phyloP scores from a whole-genome alignment of 2,329 filamentous ascomycete species.

The Coccinonectria pachysandricola region DNA sequence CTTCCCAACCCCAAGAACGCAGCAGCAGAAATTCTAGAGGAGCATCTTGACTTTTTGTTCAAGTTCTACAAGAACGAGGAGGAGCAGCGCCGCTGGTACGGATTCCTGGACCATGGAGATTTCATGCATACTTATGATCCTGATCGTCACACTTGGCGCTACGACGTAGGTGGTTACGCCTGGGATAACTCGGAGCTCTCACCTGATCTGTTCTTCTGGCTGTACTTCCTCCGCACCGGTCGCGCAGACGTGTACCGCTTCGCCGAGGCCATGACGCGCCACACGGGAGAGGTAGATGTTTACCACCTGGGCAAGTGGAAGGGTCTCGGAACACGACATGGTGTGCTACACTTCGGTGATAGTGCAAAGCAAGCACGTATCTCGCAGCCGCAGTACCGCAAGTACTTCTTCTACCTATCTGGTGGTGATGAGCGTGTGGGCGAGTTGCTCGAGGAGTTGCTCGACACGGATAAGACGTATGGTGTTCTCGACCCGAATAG shows the following conservation, averaged over 20 bases:
- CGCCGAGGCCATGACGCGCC: conserved; percentile 47
- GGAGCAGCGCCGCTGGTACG: conserved; percentile 50
- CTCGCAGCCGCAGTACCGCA: conserved; percentile 43
- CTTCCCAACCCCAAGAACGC: conserved; percentile 22
- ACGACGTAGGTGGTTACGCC: conserved; percentile 52
- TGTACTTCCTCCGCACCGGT: conserved; percentile 50
- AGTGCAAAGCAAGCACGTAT: conserved; percentile 53
- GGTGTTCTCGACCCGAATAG: conserved; percentile 43
- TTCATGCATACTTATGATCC: conserved; percentile 52
- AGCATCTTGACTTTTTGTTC: conserved; percentile 44
- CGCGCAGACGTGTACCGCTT: conserved; percentile 46
- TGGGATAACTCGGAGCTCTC: conserved; percentile 58
- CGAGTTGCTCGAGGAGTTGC: conserved; percentile 38
- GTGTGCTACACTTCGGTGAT: conserved; percentile 51
- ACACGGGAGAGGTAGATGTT: conserved; percentile 51
- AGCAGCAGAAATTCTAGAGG: conserved; percentile 31
- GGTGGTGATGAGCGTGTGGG: conserved; percentile 49
- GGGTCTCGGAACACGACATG: conserved; percentile 51
- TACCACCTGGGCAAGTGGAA: conserved; percentile 50
- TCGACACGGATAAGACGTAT: conserved; percentile 44
- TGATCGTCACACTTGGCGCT: conserved; percentile 50
- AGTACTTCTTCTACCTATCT: conserved; percentile 44
- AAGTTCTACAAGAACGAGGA: conserved; percentile 46
- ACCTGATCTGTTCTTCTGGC: conserved; percentile 53
- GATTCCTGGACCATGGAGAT: conserved; percentile 53